Evolutionary conservation across 2,329 filamentous ascomycete genomes (phyloP).

Genomic region (Phoma herbarum): DNA sequence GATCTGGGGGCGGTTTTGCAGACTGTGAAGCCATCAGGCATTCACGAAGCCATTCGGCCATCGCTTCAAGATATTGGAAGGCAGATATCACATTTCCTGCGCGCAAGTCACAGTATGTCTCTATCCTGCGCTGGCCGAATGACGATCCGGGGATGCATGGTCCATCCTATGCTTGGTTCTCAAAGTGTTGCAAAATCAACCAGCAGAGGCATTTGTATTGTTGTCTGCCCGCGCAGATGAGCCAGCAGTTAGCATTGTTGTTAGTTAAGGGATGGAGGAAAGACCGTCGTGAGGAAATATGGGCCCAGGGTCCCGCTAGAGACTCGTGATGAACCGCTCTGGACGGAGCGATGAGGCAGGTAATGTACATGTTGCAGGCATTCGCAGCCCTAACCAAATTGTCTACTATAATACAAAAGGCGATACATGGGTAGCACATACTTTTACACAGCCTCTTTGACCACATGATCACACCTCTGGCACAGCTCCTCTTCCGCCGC

Average conservation of each 20-base stretch:
- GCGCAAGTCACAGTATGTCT: neutral
- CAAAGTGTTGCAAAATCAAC: neutral
- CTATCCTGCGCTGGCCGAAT: neutral
- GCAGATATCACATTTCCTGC: no score
- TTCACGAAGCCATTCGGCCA: no score
- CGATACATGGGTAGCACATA: neutral
- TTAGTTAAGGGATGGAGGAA: neutral
- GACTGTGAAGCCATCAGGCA: neutral
- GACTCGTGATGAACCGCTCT: neutral
- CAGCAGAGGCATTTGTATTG: neutral
- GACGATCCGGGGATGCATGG: neutral
- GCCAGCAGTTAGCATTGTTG: neutral
- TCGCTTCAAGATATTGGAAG: no score
- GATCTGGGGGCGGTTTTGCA: neutral
- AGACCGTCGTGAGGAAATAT: neutral
- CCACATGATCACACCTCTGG: constrained; percentile 73
- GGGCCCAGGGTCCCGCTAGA: neutral
- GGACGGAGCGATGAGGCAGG: neutral
- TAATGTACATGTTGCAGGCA: neutral
- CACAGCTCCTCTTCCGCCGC: constrained; percentile 73
- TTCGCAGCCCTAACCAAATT: neutral
- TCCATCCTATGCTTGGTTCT: neutral
- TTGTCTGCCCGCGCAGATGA: neutral
- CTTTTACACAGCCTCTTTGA: constrained; percentile 47
- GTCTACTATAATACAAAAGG: neutral